Percentiles rank a stretch among this genome's conserved stretches.
Evolutionary conservation across 768 basidiomycete genomes (phyloP).

Genomic region (Brasilioporus rufonigricans): DNA sequence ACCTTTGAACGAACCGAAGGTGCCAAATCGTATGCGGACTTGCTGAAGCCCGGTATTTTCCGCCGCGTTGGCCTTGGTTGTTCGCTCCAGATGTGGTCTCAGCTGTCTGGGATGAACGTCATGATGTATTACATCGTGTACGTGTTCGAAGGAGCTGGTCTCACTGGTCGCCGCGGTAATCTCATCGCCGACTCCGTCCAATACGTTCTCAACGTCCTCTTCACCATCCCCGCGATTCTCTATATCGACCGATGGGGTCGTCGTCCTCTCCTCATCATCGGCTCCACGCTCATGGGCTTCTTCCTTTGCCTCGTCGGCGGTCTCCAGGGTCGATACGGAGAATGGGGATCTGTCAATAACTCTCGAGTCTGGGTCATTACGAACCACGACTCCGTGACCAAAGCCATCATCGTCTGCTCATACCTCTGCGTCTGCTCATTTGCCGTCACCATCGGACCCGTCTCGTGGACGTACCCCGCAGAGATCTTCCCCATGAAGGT

Average conservation of each 20-base stretch:
- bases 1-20: slow-evolving; percentile 66
- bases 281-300: slow-evolving; percentile 68
- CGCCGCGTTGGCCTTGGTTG: slow-evolving; percentile 70
- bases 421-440: slow-evolving; percentile 77
- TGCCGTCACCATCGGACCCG: slow-evolving; percentile 75
- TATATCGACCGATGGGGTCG: slow-evolving; percentile 82
- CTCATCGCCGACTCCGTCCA: slow-evolving; percentile 74
- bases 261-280: slow-evolving; percentile 68
- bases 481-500: slow-evolving; percentile 69
- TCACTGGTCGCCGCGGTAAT: slow-evolving; percentile 71
- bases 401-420: slow-evolving; percentile 72
- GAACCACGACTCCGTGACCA: slow-evolving; percentile 54
- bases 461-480: slow-evolving; percentile 73
- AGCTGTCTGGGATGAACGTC: slow-evolving; percentile 74
- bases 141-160: slow-evolving; percentile 74
- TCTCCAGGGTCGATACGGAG: slow-evolving; percentile 64
- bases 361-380: slow-evolving; percentile 59
- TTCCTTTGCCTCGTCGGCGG: slow-evolving; percentile 78
- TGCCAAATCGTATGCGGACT: slow-evolving; percentile 66
- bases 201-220: slow-evolving; percentile 41
- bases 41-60: slow-evolving; percentile 62
- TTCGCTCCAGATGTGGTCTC: slow-evolving; percentile 79
- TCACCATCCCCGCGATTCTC: slow-evolving; percentile 46
- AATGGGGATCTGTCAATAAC: slow-evolving; percentile 51
- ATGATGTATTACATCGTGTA: slow-evolving; percentile 69